These are phyloP conservation scores for peach (Prunus persica) DNA, from an alignment of 306 rosid genomes.

Conservation along the genomic window Prunus_persica_NCBIv2 NC_034009.1:45211501-45212000, in stretches of 20 bases:
- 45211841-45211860: neutral
- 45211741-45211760: slow-evolving; percentile 66
- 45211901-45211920: neutral
- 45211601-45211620: slow-evolving; percentile 29
- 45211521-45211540: too few relatives aligned
- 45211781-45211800: too few relatives aligned
- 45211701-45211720: slow-evolving; percentile 60
- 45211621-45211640: too few relatives aligned
- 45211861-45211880: neutral
- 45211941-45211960: neutral
- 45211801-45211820: neutral
- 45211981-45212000: slow-evolving; percentile 54
- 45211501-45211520: too few relatives aligned
- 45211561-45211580: neutral
- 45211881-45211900: neutral
- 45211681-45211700: slow-evolving; percentile 45
- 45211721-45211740: slow-evolving; percentile 74
- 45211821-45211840: neutral
- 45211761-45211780: slow-evolving; percentile 13
- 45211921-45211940: neutral
- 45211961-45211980: neutral
- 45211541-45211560: too few relatives aligned
- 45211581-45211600: neutral
- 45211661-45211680: slow-evolving; percentile 57
- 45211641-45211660: slow-evolving; percentile 42